Base-by-base conservation (phyloP, 192 early-diverging fungal species). In the Linnemannia schmuckeri region DNA sequence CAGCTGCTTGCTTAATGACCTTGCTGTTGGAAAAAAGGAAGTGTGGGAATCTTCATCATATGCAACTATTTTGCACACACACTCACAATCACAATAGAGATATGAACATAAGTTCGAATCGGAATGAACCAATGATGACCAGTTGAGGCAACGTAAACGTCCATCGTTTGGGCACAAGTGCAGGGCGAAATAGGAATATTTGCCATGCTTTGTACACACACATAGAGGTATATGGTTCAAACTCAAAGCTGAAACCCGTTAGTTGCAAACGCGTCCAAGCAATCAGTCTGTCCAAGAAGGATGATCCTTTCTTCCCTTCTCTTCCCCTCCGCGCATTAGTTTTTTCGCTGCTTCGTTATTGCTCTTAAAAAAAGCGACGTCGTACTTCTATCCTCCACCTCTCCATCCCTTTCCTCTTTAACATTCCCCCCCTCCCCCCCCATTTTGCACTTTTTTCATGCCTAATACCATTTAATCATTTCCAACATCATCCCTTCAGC, bases 151-250 rank as follows among this genome's bases (percentile, higher is more conserved):
- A 52, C 44, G 9, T 20, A 3, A 52, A 52, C 18, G 18, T 52
- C 49, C 49, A 17, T 52, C 0, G 44, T 10, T 13, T 46, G 44
- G 44, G 44, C 2, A 46, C 49, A 52, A 66, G 33, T 66, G 61
- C 27, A 66, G 30, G 61, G 61, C 61, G n/a, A 66, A 13, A 66
- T 33, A 66, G 61, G 61, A 66, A 66, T 63, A 12, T 66, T 66
- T 33, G 13, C 27, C 8, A 18, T 24, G 2, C 52, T 0, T 47
- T 52, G 15, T 7, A 57, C 55, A 57, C 8, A 7, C 4, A 57
- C 55, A 57, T n/a, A 5, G 17, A 18, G 17, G 18, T 17, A 20
- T 4, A 24, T 57, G 8, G 55, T 24, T 27, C 22, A 33, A 33
- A 33, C 30, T 33, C 61, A 9, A 57, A 33, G 30, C 1, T 66